Base-by-base conservation (phyloP, 2,329 filamentous ascomycete genomes). In the Pseudogymnoascus sp. region DNA sequence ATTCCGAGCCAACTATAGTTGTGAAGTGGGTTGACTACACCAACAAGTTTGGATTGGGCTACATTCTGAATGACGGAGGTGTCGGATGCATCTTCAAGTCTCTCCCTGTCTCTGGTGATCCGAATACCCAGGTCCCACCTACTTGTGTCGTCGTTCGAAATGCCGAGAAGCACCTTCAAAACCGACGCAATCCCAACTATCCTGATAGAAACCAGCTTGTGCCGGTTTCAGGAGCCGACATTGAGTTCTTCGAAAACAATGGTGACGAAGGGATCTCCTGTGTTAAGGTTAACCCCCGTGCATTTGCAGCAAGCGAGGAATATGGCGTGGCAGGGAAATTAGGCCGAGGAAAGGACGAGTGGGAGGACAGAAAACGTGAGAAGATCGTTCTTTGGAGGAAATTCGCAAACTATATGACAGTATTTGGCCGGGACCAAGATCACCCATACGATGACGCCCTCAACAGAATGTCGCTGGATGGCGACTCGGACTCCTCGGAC, bases 21-120 rank as follows among this genome's bases (percentile, higher is more conserved):
- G 84, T 88, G 10, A 92, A 93, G 73, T 95, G 90, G 90, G 90
- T 95, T 6, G 90, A 95, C 73, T 95, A 95, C 75, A 92, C 90
- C 65, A 91, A 92, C 75, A 92, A 92, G 73, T 92, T 92, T 73
- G 90, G 90, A 11, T 81, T 95, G 14, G 90, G 90, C 37, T 95
- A 93, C 71, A 91, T 93, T 65, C 79, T 95, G 63, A 90, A 90
- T 67, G 89, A 93, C 68, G 90, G 90, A 31, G 92, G 87, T 67
- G 87, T 93, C 19, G 90, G 90, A 14, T 92, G 89, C 68, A 84
- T 88, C 60, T 77, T 75, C 64, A 83, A 82, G 65, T 82, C 86
- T 62, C 80, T 81, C 2, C 74, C 74, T 11, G 80, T 80, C 1
- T 79, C 78, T 0, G 79, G 81, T 61, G 81, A 80, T 28, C 77